Conservation (phyloP, 148 eudicot species). For the Vaccinium vitisidaea region DNA sequence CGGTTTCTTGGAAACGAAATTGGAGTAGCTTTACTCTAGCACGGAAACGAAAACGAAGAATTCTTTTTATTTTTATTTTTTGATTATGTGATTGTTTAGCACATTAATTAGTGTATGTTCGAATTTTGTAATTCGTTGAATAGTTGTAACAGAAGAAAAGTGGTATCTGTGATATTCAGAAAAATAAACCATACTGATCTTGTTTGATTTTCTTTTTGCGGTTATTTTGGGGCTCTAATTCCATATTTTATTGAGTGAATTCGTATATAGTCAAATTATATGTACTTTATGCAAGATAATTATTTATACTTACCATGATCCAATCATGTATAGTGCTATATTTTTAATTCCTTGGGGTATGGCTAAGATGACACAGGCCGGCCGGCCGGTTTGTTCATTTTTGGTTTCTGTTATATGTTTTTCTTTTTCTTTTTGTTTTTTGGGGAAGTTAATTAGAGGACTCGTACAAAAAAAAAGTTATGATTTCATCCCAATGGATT, state of each 20-base stretch:
- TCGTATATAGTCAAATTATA: not conserved
- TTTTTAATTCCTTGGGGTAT: not conserved
- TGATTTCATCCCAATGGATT: no score
- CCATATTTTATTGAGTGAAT: not conserved
- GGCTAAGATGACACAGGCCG: not conserved
- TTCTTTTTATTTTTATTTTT: not conserved
- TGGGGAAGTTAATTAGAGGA: no score
- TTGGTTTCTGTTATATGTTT: not conserved
- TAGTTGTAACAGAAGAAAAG: not conserved
- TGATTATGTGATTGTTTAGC: not conserved
- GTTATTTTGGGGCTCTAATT: no score
- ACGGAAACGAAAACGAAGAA: not conserved
- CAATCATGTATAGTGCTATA: not conserved
- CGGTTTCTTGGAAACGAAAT: constrained; percentile 58
- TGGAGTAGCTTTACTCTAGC: not conserved
- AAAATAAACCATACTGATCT: not conserved
- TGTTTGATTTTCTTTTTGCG: not conserved
- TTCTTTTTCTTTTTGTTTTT: not conserved
- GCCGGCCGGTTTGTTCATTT: not conserved
- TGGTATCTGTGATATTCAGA: not conserved
- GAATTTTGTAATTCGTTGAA: not conserved
- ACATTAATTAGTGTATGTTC: not conserved
- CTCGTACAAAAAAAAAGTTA: no score
- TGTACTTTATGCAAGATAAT: not conserved
- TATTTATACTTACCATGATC: not conserved